phyloP scores from a whole-genome alignment of 805 yeast species.

The Isabelozyma gotoi region DNA sequence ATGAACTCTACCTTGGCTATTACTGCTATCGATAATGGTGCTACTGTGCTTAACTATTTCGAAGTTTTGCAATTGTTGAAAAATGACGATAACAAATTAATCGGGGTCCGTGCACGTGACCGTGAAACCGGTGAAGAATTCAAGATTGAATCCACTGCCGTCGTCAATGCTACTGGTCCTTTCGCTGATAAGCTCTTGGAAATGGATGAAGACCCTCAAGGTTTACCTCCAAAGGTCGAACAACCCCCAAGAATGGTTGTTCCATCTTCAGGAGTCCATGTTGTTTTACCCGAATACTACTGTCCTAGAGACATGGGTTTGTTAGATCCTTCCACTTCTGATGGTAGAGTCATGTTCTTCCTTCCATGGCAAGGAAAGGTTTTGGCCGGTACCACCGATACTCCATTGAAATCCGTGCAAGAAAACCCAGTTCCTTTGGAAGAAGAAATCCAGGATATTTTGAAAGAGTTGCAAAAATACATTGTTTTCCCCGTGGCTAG shows the following conservation, averaged over 20 bases:
- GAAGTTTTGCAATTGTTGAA: constrained; percentile 77
- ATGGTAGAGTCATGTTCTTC: constrained; percentile 95
- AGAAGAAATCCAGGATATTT: constrained; percentile 83
- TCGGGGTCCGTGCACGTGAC: constrained; percentile 78
- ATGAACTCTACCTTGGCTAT: constrained; percentile 84
- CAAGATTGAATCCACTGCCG: constrained; percentile 65
- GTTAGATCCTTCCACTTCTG: constrained; percentile 87
- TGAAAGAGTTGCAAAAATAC: constrained; percentile 85
- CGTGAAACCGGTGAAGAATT: constrained; percentile 64
- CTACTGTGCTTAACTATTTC: constrained; percentile 84
- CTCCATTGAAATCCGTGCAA: constrained; percentile 71
- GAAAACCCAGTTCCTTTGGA: constrained; percentile 82
- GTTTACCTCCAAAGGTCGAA: constrained; percentile 55
- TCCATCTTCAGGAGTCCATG: constrained; percentile 92
- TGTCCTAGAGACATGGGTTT: constrained; percentile 86
- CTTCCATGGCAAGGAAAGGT: constrained; percentile 98
- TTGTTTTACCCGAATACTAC: constrained; percentile 88
- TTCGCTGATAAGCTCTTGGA: constrained; percentile 80
- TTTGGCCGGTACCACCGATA: constrained; percentile 94
- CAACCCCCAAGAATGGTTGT: constrained; percentile 78
- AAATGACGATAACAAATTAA: constrained; percentile 55
- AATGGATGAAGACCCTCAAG: constrained; percentile 75
- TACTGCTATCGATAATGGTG: constrained; percentile 84
- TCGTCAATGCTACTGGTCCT: constrained; percentile 95
- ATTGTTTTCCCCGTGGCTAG: constrained; percentile 85